Evolutionary conservation across 192 early-diverging fungal species (phyloP).

Genomic region (Mortierella antarctica): DNA sequence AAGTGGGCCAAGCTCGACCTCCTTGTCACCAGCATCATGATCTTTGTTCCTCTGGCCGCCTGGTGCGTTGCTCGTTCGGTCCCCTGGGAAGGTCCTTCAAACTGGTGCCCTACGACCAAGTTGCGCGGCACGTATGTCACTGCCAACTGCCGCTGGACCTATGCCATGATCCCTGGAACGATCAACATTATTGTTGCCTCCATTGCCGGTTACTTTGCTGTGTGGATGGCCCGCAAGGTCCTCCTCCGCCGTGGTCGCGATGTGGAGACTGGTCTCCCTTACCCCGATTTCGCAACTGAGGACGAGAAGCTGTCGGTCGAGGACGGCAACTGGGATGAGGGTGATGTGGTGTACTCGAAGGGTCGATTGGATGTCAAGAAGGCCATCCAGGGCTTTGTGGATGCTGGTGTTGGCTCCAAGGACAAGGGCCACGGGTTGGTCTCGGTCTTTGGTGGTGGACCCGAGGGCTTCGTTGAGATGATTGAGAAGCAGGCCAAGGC

Average conservation of each 20-base stretch:
- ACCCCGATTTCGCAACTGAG: slow-evolving; percentile 30
- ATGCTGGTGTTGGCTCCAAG: slow-evolving; percentile 44
- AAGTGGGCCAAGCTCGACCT: slow-evolving; percentile 43
- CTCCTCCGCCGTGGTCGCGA: slow-evolving; percentile 39
- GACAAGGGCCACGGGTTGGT: slow-evolving; percentile 43
- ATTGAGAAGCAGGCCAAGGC: slow-evolving; percentile 41
- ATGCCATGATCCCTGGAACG: slow-evolving; percentile 37
- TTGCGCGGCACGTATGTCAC: slow-evolving; percentile 11
- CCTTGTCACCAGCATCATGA: slow-evolving; percentile 26
- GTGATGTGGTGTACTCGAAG: slow-evolving; percentile 46
- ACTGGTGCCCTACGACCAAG: slow-evolving; percentile 40
- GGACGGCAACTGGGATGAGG: slow-evolving; percentile 55
- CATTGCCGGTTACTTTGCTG: slow-evolving; percentile 42
- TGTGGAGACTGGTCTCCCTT: slow-evolving; percentile 40
- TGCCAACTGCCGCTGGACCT: slow-evolving; percentile 48
- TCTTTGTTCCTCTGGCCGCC: slow-evolving; percentile 43
- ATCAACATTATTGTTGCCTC: slow-evolving; percentile 37
- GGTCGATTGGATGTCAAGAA: slow-evolving; percentile 53
- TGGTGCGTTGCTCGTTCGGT: slow-evolving; percentile 39
- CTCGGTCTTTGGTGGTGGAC: slow-evolving; percentile 50
- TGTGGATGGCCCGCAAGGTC: slow-evolving; percentile 31
- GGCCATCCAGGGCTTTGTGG: slow-evolving; percentile 43
- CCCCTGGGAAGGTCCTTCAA: slow-evolving; percentile 35
- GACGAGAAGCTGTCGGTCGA: slow-evolving; percentile 32
- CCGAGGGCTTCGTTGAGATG: slow-evolving; percentile 52